These are phyloP conservation scores for Phoenix roebelenii DNA, from an alignment of 176 grass and related monocot genomes.

Conservation along the genomic window DNA sequence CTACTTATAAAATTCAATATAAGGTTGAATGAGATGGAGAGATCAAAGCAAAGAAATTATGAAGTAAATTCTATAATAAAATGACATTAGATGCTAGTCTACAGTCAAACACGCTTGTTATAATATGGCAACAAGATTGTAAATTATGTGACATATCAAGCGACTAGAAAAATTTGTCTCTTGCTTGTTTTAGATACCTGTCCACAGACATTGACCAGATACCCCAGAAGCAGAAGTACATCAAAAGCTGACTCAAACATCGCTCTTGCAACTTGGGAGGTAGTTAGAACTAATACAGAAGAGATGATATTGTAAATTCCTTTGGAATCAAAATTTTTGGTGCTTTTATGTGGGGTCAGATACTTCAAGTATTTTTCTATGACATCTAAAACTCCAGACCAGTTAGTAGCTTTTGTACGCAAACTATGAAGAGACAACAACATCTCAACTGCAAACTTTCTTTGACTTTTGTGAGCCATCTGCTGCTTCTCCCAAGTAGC, in stretches of 20 bases:
- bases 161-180: too few relatives aligned
- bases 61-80: too few relatives aligned
- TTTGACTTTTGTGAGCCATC: conserved; percentile 61
- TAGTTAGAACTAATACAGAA: conserved; percentile 60
- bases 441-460: conserved; percentile 95
- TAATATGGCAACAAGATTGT: too few relatives aligned
- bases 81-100: too few relatives aligned
- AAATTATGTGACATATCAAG: too few relatives aligned
- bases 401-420: conserved; percentile 51
- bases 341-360: conserved; percentile 38
- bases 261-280: conserved; percentile 68
- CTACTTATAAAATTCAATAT: too few relatives aligned
- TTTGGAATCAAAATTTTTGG: conserved; percentile 31
- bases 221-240: conserved; percentile 66
- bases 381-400: conserved; percentile 56
- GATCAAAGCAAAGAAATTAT: too few relatives aligned
- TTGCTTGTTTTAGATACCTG: conserved; percentile 38
- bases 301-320: conserved; percentile 55
- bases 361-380: conserved; percentile 67
- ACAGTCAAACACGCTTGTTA: too few relatives aligned
- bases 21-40: too few relatives aligned
- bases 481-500: conserved; percentile 65
- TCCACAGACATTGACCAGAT: conserved; percentile 72
- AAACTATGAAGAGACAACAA: conserved; percentile 65
- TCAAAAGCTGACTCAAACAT: conserved; percentile 93